Base-by-base conservation (phyloP, 352 stramenopile genomes). In the Stramenopiles sp. region DNA sequence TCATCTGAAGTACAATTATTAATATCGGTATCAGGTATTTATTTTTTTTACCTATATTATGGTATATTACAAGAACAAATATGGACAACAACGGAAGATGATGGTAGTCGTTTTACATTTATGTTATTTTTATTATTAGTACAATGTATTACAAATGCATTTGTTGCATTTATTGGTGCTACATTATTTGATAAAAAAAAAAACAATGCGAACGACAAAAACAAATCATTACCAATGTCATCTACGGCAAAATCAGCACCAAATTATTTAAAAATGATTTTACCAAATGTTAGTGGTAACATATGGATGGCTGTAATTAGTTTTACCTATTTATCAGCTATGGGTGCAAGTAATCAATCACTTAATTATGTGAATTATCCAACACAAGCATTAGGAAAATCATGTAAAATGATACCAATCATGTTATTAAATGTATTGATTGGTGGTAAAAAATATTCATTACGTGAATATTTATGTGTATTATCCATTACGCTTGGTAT, bases 381-480 rank as follows among this genome's bases (percentile, higher is more conserved):
- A 23, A 97, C 96, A 7, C 93, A 97, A 80, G 96, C 94, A n/a
- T 88, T 99, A 7, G 95, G 93, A 73, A 99, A 99, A 85, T 96
- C 88, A 83, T 97, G 94, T 83, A 99, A 99, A 84, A 99, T 98
- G 95, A 96, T 98, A 78, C 95, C 95, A 1, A 95, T 98, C 73
- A 96, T 96, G 91, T 81, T 96, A 82, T 94, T 95, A 88, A 90
- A 90, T 76, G 90, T 95, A 74, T 83, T 96, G 81, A 92, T 96
- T 79, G 88, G 90, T n/a, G 86, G 90, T 79, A 95, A 95, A 80
- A 90, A 92, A 74, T 96, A 96, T 84, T 89, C 87, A 43, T 33
- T 92, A 73, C 85, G 86, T 31, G 90, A 96, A 81, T 96, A 95
- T 84, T 82, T 95, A 33, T 95, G 90, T 69, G 90, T 96, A 65